Percentiles rank a stretch among this genome's conserved stretches.
Evolutionary conservation across 192 early-diverging fungal species (phyloP).

Genomic region (Linderina pennispora): DNA sequence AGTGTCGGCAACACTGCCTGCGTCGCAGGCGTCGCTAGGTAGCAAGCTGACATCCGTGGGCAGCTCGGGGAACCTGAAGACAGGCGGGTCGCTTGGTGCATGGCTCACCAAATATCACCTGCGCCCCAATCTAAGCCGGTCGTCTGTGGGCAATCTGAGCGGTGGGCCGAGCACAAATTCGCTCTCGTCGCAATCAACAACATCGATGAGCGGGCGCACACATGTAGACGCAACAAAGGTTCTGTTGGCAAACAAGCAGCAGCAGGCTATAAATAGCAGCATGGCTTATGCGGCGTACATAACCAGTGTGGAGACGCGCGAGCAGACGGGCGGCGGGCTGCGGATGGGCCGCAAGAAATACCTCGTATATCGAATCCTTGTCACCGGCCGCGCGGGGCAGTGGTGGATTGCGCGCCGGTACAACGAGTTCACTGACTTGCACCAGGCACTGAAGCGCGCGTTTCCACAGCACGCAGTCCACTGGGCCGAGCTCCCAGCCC

Average conservation of each 20-base stretch:
- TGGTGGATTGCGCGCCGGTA: constrained; percentile 42
- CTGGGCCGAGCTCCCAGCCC: constrained; percentile 38
- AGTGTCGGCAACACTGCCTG: neutral
- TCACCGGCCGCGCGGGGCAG: constrained; percentile 28
- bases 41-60: neutral
- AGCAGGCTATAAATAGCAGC: neutral
- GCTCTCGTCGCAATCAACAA: too few relatives aligned
- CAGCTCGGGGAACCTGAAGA: neutral
- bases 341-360: constrained; percentile 42
- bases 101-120: neutral
- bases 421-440: constrained; percentile 41
- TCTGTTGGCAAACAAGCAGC: neutral
- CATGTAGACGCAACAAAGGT: neutral
- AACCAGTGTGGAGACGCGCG: constrained; percentile 40
- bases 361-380: constrained; percentile 40
- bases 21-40: neutral
- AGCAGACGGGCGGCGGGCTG: constrained; percentile 22
- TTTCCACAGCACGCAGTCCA: constrained; percentile 24
- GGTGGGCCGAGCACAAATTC: neutral
- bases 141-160: neutral
- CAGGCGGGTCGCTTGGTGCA: neutral
- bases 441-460: constrained; percentile 26
- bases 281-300: constrained; percentile 20
- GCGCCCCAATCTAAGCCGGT: neutral
- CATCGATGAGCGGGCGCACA: neutral